phyloP scores from a whole-genome alignment of 1,139 yeast genomes.

The Candida buenavistaensis region DNA sequence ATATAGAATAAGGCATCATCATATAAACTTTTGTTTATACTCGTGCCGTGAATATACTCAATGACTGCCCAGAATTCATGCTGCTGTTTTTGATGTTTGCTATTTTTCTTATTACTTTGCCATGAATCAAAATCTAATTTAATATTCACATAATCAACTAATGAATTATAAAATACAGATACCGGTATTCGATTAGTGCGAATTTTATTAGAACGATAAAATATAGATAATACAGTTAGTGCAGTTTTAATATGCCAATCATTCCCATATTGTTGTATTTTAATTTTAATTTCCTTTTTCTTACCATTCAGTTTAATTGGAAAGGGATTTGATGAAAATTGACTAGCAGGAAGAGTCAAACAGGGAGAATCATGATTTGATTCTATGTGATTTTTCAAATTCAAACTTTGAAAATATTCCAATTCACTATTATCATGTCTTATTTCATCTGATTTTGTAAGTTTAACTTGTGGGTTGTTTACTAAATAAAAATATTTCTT shows the following conservation, averaged over 20 bases:
- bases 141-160: slow-evolving; percentile 78
- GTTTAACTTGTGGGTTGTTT: slow-evolving; percentile 29
- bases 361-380: slow-evolving; percentile 11
- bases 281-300: slow-evolving; percentile 43
- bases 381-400: slow-evolving; percentile 16
- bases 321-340: slow-evolving; percentile 9
- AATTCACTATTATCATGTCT: slow-evolving; percentile 13
- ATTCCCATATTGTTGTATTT: slow-evolving; percentile 63
- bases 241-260: slow-evolving; percentile 83
- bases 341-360: slow-evolving; percentile 11
- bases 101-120: slow-evolving; percentile 45
- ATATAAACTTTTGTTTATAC: slow-evolving; percentile 20
- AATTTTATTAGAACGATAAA: slow-evolving; percentile 53
- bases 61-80: slow-evolving; percentile 42
- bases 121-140: slow-evolving; percentile 81
- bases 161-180: slow-evolving; percentile 70
- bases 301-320: slow-evolving; percentile 15
- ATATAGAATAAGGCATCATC: slow-evolving; percentile 48
- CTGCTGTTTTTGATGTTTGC: slow-evolving; percentile 11
- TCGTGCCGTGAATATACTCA: slow-evolving; percentile 48
- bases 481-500: slow-evolving; percentile 39
- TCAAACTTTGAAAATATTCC: slow-evolving; percentile 20
- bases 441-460: slow-evolving; percentile 15
- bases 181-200: slow-evolving; percentile 42
- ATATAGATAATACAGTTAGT: slow-evolving; percentile 54